Conservation (phyloP, 495 filamentous ascomycete species). For the Neurospora terricola region DNA sequence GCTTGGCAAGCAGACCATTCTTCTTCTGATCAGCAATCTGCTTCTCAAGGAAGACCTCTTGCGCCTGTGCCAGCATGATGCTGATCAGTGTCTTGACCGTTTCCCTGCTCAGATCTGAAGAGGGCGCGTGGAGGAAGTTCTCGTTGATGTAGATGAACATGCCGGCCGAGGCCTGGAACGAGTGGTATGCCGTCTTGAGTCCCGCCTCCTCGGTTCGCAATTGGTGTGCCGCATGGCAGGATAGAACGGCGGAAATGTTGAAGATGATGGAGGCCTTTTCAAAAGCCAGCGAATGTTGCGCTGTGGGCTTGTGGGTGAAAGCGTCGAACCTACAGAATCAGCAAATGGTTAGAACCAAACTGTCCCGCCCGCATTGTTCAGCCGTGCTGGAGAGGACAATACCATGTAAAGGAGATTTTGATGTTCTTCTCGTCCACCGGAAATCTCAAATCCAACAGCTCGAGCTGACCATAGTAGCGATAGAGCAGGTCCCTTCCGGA, state of each 20-base stretch:
- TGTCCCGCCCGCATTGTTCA: neutral
- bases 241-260: conserved; percentile 96
- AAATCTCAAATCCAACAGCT: conserved; percentile 87
- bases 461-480: conserved; percentile 94
- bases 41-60: conserved; percentile 96
- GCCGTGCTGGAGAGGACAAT: conserved; percentile 15
- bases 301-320: conserved; percentile 91
- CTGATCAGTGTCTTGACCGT: conserved; percentile 91
- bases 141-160: conserved; percentile 99
- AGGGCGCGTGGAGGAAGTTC: conserved; percentile 95
- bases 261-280: conserved; percentile 99
- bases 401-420: conserved; percentile 98
- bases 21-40: conserved; percentile 92
- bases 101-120: conserved; percentile 84
- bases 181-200: conserved; percentile 94
- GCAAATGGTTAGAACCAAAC: conserved; percentile 11
- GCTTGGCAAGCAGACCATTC: conserved; percentile 79
- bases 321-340: conserved; percentile 75
- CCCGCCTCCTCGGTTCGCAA: conserved; percentile 84
- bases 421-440: conserved; percentile 98
- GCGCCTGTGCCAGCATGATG: conserved; percentile 87
- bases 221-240: conserved; percentile 90
- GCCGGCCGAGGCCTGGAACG: conserved; percentile 93
- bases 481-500: conserved; percentile 89
- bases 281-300: conserved; percentile 92